Conservation (phyloP, 2,329 filamentous ascomycete species). For the Tolypocladium album region DNA sequence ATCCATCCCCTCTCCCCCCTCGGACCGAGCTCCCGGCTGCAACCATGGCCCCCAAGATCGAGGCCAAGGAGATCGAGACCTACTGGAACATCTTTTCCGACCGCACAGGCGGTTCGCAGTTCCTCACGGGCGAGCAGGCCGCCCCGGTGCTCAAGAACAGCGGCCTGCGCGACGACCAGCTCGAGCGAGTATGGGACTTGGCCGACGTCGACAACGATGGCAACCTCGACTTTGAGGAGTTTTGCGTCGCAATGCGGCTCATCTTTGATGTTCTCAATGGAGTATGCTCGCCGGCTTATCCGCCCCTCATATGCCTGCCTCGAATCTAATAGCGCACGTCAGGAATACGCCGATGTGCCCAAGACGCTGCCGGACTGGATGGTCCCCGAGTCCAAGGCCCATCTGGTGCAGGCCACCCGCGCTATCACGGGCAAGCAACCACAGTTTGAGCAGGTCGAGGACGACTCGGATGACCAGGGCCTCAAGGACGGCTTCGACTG, state of each 20-base stretch:
- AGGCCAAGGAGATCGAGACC: slow-evolving; percentile 51
- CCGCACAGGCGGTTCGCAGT: slow-evolving; percentile 48
- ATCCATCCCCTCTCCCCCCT: not conserved
- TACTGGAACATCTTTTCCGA: slow-evolving; percentile 56
- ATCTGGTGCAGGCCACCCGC: slow-evolving; percentile 73
- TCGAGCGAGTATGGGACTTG: slow-evolving; percentile 96
- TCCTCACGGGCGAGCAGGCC: slow-evolving; percentile 49
- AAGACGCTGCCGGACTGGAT: slow-evolving; percentile 84
- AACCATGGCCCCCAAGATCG: slow-evolving; percentile 50
- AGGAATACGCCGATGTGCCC: slow-evolving; percentile 91
- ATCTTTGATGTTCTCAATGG: slow-evolving; percentile 97
- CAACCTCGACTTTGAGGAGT: slow-evolving; percentile 97
- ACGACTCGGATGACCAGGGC: slow-evolving; percentile 71
- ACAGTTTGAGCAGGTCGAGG: slow-evolving; percentile 76
- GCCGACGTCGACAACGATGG: slow-evolving; percentile 96
- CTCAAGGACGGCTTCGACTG: slow-evolving; percentile 97
- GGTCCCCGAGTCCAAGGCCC: slow-evolving; percentile 87
- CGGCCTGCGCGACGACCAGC: slow-evolving; percentile 57
- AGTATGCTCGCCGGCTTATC: slow-evolving; percentile 31
- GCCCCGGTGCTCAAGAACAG: slow-evolving; percentile 55
- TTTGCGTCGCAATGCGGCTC: slow-evolving; percentile 95
- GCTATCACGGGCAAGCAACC: slow-evolving; percentile 71
- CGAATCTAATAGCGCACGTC: slow-evolving; percentile 2
- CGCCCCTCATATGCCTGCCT: not conserved
- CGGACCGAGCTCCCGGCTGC: slow-evolving; percentile 6